phyloP scores from a whole-genome alignment of 78 protist genomes.

The Bodo saltans region DNA sequence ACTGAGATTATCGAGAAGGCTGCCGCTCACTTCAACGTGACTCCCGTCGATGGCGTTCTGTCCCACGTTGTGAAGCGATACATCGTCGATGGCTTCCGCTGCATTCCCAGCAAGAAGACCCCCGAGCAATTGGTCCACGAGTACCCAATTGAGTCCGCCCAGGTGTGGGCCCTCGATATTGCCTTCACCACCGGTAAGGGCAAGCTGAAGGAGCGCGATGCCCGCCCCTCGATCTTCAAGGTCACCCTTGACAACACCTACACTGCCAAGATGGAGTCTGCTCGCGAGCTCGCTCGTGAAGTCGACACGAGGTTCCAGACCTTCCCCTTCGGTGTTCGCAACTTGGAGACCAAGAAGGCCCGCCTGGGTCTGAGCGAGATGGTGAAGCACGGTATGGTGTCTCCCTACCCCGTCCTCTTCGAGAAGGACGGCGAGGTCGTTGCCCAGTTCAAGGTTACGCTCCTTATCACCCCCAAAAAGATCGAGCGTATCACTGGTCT shows the following conservation, averaged over 20 bases:
- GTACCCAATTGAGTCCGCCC: slow-evolving; percentile 21
- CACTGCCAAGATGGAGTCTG: slow-evolving; percentile 76
- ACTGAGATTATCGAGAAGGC: slow-evolving; percentile 62
- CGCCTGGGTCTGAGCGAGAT: slow-evolving; percentile 83
- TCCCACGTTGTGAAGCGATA: slow-evolving; percentile 81
- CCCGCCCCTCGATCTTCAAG: slow-evolving; percentile 66
- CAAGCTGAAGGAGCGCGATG: slow-evolving; percentile 46
- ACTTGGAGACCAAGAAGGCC: slow-evolving; percentile 63
- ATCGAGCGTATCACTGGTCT: slow-evolving; percentile 17
- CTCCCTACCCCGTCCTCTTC: slow-evolving; percentile 80
- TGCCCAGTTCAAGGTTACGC: slow-evolving; percentile 87
- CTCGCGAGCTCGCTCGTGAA: slow-evolving; percentile 68
- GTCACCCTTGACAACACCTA: slow-evolving; percentile 67
- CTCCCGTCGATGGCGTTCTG: slow-evolving; percentile 83
- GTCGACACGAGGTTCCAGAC: slow-evolving; percentile 35
- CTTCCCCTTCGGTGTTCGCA: slow-evolving; percentile 48
- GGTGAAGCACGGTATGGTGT: slow-evolving; percentile 71
- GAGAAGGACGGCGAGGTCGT: slow-evolving; percentile 65
- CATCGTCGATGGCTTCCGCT: slow-evolving; percentile 80
- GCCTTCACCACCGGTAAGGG: slow-evolving; percentile 86
- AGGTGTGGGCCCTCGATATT: slow-evolving; percentile 83
- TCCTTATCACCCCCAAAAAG: slow-evolving; percentile 36
- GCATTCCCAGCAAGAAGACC: slow-evolving; percentile 49
- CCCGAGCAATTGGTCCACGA: slow-evolving; percentile 52
- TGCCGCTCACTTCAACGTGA: slow-evolving; percentile 53